Percentiles rank a stretch among this genome's conserved stretches.
phyloP scores from a whole-genome alignment of 495 filamentous ascomycete genomes.

The Penicillium alfredii region DNA sequence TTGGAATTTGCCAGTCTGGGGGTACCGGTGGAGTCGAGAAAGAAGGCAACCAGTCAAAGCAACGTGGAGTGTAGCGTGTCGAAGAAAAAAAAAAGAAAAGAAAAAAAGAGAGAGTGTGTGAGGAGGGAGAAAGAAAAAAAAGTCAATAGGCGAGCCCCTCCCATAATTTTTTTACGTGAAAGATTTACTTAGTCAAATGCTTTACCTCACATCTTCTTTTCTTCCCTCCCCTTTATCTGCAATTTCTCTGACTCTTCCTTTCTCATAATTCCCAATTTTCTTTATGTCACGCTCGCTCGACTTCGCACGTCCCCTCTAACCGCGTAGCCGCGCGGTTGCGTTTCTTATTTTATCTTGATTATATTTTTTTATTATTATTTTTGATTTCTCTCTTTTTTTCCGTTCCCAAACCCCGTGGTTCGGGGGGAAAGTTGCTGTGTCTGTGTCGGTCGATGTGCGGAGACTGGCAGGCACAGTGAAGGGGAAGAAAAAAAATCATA shows the following conservation, averaged over 20 bases:
- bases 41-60: too few relatives aligned
- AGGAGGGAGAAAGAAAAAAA: slow-evolving; percentile 10
- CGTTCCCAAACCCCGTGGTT: slow-evolving; percentile 6
- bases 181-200: slow-evolving; percentile 47
- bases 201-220: slow-evolving; percentile 42
- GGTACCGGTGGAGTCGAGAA: too few relatives aligned
- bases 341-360: slow-evolving; percentile 15
- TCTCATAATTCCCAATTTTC: slow-evolving; percentile 35
- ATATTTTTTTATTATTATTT: slow-evolving; percentile 7
- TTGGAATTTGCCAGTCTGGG: too few relatives aligned
- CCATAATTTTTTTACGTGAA: slow-evolving; percentile 19
- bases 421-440: slow-evolving; percentile 17
- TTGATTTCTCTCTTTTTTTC: slow-evolving; percentile 7
- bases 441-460: slow-evolving; percentile 9
- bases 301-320: slow-evolving; percentile 33
- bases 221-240: slow-evolving; percentile 22
- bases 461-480: slow-evolving; percentile 13
- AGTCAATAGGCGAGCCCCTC: slow-evolving; percentile 16
- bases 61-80: too few relatives aligned
- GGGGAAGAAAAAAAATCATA: slow-evolving; percentile 12
- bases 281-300: slow-evolving; percentile 40
- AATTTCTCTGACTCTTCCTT: slow-evolving; percentile 32
- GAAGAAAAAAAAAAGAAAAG: slow-evolving; percentile 13
- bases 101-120: too few relatives aligned
- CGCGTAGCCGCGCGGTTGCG: slow-evolving; percentile 46